Conservation (phyloP, 768 basidiomycete species). For the button mushroom (Agaricus bisporus) region DNA sequence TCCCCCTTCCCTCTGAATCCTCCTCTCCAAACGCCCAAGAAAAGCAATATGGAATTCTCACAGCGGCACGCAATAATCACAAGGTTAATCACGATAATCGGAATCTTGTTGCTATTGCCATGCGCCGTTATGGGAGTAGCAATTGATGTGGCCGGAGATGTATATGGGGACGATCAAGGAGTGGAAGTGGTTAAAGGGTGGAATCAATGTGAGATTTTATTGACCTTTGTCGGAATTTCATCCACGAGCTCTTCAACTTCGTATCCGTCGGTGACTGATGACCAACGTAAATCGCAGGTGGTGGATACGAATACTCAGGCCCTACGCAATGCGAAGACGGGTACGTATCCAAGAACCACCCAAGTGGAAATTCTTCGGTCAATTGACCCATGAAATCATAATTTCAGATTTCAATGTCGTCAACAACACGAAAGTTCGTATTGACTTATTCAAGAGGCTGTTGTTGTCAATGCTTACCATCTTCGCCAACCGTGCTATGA, state of each 20-base stretch:
- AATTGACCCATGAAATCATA: too few relatives aligned
- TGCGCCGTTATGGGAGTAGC: neutral
- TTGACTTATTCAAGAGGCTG: neutral
- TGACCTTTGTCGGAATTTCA: neutral
- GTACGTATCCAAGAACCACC: neutral
- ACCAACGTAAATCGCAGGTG: neutral
- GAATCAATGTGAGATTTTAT: constrained; percentile 6
- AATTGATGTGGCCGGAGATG: neutral
- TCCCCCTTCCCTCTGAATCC: too few relatives aligned
- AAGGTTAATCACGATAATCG: neutral
- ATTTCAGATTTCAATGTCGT: too few relatives aligned
- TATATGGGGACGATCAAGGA: neutral
- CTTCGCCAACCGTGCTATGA: neutral
- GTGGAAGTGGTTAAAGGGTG: neutral
- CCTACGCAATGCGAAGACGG: constrained; percentile 9
- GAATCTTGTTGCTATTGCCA: neutral
- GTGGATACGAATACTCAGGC: constrained; percentile 8
- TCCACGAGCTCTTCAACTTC: neutral
- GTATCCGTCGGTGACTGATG: neutral
- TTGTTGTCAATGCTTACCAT: neutral
- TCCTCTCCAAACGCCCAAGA: neutral
- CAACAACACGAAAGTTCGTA: neutral
- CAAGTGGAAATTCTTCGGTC: too few relatives aligned
- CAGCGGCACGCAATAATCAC: too few relatives aligned
- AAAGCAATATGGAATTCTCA: neutral